These are phyloP conservation scores for Fusarium camptoceras DNA, from an alignment of 2,329 filamentous ascomycete species.

Conservation along the genomic window DNA sequence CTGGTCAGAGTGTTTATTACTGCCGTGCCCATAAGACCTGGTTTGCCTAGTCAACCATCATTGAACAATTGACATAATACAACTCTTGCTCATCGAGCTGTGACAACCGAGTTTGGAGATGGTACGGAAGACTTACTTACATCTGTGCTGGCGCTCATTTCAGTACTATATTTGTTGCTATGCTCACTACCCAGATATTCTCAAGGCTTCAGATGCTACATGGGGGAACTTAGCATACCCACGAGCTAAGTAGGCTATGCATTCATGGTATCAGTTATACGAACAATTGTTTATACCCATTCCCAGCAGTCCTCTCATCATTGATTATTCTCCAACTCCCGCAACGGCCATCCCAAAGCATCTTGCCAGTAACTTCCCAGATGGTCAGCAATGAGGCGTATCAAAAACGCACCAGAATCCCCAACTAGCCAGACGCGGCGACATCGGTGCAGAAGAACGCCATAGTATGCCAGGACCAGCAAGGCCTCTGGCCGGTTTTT, in stretches of 20 bases:
- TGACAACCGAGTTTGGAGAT: neutral
- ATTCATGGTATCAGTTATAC: neutral
- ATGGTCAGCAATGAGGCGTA: conserved; percentile 49
- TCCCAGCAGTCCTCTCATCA: conserved; percentile 25
- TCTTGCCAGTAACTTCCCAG: conserved; percentile 52
- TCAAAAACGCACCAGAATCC: conserved; percentile 48
- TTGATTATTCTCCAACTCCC: conserved; percentile 46
- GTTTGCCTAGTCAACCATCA: neutral
- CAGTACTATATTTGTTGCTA: neutral
- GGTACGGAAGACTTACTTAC: neutral
- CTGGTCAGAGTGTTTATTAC: neutral
- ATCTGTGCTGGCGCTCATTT: neutral
- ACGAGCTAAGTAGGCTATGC: neutral
- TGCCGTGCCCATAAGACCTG: neutral
- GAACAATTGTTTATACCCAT: neutral
- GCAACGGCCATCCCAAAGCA: conserved; percentile 50
- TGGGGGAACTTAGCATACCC: neutral
- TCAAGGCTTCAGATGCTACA: neutral
- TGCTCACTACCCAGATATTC: neutral
- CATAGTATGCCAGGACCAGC: conserved; percentile 62
- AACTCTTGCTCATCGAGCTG: neutral
- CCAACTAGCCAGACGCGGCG: conserved; percentile 56
- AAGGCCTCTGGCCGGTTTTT: conserved; percentile 56
- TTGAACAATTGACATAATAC: neutral
- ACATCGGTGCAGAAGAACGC: conserved; percentile 59